Conservation (phyloP, 2,329 filamentous ascomycete species). For the Blumeria hordei region DNA sequence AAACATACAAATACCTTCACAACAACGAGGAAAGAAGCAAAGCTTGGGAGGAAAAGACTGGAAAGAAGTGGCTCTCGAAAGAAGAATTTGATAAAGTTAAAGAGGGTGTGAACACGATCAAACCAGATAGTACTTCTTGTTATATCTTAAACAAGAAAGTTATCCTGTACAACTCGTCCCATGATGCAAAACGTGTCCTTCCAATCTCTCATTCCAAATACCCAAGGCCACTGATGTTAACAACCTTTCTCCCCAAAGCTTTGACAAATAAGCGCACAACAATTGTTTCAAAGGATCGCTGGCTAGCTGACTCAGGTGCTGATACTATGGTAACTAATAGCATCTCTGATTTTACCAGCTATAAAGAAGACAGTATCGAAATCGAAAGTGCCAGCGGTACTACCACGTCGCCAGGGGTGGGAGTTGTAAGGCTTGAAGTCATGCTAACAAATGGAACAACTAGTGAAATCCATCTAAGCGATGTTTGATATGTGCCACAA, state of each 20-base stretch:
- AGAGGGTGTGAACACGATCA: too few species aligned
- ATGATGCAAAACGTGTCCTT: not conserved
- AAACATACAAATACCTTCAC: not conserved
- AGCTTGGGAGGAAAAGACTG: not conserved
- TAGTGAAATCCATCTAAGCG: not conserved
- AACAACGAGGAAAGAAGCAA: not conserved
- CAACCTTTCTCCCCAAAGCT: not conserved
- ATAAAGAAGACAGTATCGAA: not conserved
- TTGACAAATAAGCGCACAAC: not conserved
- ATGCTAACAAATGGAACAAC: not conserved
- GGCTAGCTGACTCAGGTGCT: slow-evolving; percentile 1
- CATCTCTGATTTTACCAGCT: not conserved
- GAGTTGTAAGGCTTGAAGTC: not conserved
- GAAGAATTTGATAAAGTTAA: not conserved
- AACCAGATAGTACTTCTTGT: not conserved
- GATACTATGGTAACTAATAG: not conserved
- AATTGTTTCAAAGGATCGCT: not conserved
- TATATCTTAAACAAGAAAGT: not conserved
- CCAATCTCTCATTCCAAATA: not conserved
- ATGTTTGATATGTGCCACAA: not conserved
- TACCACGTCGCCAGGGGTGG: not conserved
- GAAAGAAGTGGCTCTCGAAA: slow-evolving; percentile 1
- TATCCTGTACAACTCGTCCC: not conserved
- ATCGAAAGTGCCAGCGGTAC: not conserved
- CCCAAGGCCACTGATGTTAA: not conserved